Evolutionary conservation across 23 red algal species (phyloP).

Genomic region (Gracilaria gracilis): DNA sequence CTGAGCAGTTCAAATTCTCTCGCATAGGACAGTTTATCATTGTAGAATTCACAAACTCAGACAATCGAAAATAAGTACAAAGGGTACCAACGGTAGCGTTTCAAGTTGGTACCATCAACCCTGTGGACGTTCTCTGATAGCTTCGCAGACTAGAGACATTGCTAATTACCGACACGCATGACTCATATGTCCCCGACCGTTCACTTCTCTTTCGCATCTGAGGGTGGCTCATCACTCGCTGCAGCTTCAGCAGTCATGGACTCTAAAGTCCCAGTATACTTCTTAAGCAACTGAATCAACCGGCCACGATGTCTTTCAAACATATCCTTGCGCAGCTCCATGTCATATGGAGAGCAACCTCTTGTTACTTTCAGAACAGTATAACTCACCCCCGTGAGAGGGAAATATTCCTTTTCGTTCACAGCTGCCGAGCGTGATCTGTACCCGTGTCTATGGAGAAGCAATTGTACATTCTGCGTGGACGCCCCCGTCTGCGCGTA

Average conservation of each 20-base stretch:
- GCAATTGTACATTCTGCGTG: slow-evolving; percentile 43
- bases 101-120: too few relatives aligned
- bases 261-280: slow-evolving; percentile 29
- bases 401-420: slow-evolving; percentile 67
- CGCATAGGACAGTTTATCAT: too few relatives aligned
- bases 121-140: too few relatives aligned
- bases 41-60: too few relatives aligned
- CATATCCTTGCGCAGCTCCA: slow-evolving; percentile 17
- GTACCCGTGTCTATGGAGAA: slow-evolving; percentile 26
- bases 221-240: background rate
- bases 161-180: too few relatives aligned
- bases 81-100: too few relatives aligned
- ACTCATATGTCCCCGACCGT: too few relatives aligned
- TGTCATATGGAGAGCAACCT: slow-evolving; percentile 50
- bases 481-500: slow-evolving; percentile 61
- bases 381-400: slow-evolving; percentile 54
- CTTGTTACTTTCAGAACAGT: slow-evolving; percentile 36
- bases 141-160: too few relatives aligned
- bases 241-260: background rate
- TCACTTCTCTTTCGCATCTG: background rate
- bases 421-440: background rate
- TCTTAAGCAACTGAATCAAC: slow-evolving; percentile 33
- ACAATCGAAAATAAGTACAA: too few relatives aligned
- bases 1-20: too few relatives aligned
- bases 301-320: slow-evolving; percentile 27